These are phyloP conservation scores for Mycena pura DNA, from an alignment of 768 basidiomycete species.

Conservation along the genomic window DNA sequence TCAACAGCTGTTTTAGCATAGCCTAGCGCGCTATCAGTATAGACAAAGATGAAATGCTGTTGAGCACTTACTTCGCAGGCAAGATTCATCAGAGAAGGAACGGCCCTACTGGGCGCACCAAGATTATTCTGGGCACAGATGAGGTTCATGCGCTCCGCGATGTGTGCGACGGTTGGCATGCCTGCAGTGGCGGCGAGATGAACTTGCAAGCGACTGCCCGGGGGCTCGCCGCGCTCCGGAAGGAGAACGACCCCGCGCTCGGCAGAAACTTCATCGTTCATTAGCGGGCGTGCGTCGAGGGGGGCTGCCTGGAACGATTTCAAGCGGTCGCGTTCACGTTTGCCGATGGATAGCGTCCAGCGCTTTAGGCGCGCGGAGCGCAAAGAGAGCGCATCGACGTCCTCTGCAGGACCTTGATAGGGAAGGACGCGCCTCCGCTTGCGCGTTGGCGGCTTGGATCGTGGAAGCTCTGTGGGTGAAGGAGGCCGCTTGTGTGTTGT, in stretches of 20 bases:
- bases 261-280: slow-evolving; percentile 71
- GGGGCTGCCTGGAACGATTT: slow-evolving; percentile 53
- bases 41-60: background rate
- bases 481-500: slow-evolving; percentile 73
- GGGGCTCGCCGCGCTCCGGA: slow-evolving; percentile 69
- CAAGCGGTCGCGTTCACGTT: slow-evolving; percentile 77
- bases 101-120: slow-evolving; percentile 62
- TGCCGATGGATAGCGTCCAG: slow-evolving; percentile 77
- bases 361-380: slow-evolving; percentile 72
- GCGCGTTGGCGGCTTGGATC: slow-evolving; percentile 63
- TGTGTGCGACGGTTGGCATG: slow-evolving; percentile 76
- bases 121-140: slow-evolving; percentile 82
- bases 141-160: slow-evolving; percentile 80
- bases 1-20: slow-evolving; percentile 84
- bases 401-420: slow-evolving; percentile 69
- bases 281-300: slow-evolving; percentile 49
- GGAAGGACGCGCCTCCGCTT: slow-evolving; percentile 78
- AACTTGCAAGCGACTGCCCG: slow-evolving; percentile 74
- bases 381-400: slow-evolving; percentile 59
- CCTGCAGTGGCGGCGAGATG: slow-evolving; percentile 78
- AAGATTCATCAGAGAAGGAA: slow-evolving; percentile 73
- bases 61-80: slow-evolving; percentile 71
- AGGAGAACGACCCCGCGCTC: slow-evolving; percentile 74
- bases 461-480: slow-evolving; percentile 68
- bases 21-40: slow-evolving; percentile 50